A percentile compares a stretch with the other conserved stretches of the same genome.
These are phyloP conservation scores for Wickerhamiella lipophila DNA, from an alignment of 805 yeast species.

Conservation along the genomic window DNA sequence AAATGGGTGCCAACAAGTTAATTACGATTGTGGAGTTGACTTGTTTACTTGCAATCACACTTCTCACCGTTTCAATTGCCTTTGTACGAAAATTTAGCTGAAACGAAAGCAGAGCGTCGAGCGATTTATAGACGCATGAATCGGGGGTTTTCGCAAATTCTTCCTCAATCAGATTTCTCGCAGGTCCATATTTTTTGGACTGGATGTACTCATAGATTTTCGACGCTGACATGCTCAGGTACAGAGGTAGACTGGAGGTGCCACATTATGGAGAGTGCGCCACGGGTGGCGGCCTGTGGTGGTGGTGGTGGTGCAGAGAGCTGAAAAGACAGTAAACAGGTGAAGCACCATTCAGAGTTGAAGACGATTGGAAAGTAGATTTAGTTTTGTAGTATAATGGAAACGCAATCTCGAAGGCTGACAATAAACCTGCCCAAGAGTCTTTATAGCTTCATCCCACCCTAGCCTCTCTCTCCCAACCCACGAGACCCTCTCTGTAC, in stretches of 20 bases:
- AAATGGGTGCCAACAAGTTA: conserved; percentile 29
- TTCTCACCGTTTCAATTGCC: conserved; percentile 14
- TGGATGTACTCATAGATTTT: conserved; percentile 11
- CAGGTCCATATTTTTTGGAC: conserved; percentile 25
- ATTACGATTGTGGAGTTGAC: conserved; percentile 11
- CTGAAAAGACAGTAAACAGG: no score
- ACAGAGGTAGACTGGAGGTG: no score
- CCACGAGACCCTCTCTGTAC: neutral
- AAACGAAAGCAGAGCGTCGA: conserved; percentile 16
- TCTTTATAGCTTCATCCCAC: no score
- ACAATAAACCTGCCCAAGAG: no score
- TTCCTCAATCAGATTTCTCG: conserved; percentile 37
- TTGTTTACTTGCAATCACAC: conserved; percentile 13
- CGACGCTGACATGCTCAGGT: conserved; percentile 12
- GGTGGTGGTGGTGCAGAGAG: no score
- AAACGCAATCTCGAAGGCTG: no score
- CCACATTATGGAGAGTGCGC: no score
- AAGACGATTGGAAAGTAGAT: no score
- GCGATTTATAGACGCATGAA: conserved; percentile 35
- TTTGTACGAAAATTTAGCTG: conserved; percentile 10
- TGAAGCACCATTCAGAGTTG: no score
- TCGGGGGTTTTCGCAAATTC: conserved; percentile 46
- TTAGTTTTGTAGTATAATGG: no score
- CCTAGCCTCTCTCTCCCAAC: no score
- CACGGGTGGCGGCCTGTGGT: no score